These are phyloP conservation scores for Aureobasidium sp. DNA, from an alignment of 2,329 filamentous ascomycete genomes.

Conservation along the genomic window DNA sequence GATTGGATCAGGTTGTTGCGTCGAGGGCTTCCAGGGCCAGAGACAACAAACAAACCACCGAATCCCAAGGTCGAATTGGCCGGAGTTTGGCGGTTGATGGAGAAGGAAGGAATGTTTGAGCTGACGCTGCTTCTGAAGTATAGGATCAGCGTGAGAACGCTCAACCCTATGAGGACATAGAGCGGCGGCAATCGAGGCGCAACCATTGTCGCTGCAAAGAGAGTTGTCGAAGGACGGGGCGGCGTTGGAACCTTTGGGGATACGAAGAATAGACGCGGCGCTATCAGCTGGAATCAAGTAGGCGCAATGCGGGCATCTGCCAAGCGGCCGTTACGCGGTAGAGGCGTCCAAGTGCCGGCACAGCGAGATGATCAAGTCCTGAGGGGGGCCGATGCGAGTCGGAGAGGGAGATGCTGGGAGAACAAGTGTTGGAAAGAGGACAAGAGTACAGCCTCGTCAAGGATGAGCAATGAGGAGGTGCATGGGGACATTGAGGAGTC, in stretches of 20 bases:
- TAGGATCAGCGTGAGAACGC: constrained; percentile 3
- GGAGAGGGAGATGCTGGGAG: neutral
- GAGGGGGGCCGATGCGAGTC: neutral
- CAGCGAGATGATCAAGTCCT: neutral
- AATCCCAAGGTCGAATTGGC: constrained; percentile 24
- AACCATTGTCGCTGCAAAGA: neutral
- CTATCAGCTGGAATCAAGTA: neutral
- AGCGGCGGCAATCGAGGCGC: constrained; percentile 12
- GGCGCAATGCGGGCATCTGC: neutral
- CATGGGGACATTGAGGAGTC: neutral
- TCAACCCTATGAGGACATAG: constrained; percentile 9
- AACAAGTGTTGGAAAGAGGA: neutral
- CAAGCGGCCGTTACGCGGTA: neutral
- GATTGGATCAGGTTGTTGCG: constrained; percentile 31
- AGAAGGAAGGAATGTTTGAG: neutral
- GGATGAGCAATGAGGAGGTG: neutral
- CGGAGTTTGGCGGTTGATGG: neutral
- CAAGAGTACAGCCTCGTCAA: neutral
- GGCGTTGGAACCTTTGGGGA: neutral
- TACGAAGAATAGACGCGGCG: constrained; percentile 11
- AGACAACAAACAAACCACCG: constrained; percentile 34
- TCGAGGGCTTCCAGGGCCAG: constrained; percentile 29
- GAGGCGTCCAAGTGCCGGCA: neutral
- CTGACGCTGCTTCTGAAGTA: constrained; percentile 8
- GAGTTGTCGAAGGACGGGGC: neutral